Base-by-base conservation (phyloP, 169 alveolate species). In the Theileria parva region DNA sequence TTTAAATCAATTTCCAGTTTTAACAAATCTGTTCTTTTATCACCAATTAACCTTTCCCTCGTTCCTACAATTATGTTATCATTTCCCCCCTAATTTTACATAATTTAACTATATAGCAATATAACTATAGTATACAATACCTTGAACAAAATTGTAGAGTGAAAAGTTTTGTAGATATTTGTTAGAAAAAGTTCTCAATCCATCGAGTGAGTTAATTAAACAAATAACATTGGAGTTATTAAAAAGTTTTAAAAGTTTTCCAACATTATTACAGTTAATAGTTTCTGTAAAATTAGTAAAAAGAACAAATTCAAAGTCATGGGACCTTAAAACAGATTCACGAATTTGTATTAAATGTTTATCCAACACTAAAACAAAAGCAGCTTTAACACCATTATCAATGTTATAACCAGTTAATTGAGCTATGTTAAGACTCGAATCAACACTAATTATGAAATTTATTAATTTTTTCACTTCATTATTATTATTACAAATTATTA, bases 1-100 rank as follows among this genome's bases (percentile, higher is more conserved):
- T 65, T 75, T 25, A 83, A 70, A 57, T 83, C 89, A 21, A 74
- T 73, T n/a, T 77, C 89, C 48, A 83, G 65, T 27, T 79, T 79
- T 30, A 83, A 77, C n/a, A 80, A 78, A 32, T 83, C 89, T 32
- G 81, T 77, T 28, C 63, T 67, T 9, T 79, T 77, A 32, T 83
- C 89, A 6, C 77, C 72, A 55, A 83, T 55, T 25, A 83, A n/a
- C 19, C 86, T 32, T 57, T 76, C 78, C 59, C 64, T 68, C 0
- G 89, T 83, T 11, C 88, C 88, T 81, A 65, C 8, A 34, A 5
- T n/a, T 37, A n/a, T n/a, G n/a, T n/a, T n/a, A 48, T 15, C 0
- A 69, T 2, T 1, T 19, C 32, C n/a, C 1, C 5, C 51, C 32
- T n/a, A 13, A 50, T 34, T 28, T 12, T 34, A 51, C 7, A 32